Base-by-base conservation (phyloP, 2,329 filamentous ascomycete genomes). In the Coniochaeta hoffmannii region DNA sequence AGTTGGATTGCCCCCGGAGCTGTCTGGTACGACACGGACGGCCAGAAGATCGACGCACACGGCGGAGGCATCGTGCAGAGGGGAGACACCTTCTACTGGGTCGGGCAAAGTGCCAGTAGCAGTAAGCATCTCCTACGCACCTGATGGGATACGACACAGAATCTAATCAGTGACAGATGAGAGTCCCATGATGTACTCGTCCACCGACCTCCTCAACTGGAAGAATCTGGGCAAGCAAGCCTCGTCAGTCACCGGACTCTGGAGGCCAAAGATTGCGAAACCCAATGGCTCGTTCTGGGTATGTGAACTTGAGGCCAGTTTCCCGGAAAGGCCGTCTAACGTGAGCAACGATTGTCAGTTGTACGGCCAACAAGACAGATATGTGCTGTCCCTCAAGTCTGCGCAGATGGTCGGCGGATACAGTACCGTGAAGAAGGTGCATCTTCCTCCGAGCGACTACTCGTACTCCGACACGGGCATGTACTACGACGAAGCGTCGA, bases 381-480 rank as follows among this genome's bases (percentile, higher is more conserved):
- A 70, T 38, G 66, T 71, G 11, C 67, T 73, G 53, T 67, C 70
- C 4, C 63, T 73, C 0, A 65, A 66, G 44, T 71, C 69, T 3
- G 53, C 62, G 7, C 54, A 64, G 8, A 64, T 69, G 52, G 58
- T 63, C 22, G 67, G 67, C 0, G 66, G 65, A 4, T 73, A 73
- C 41, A 55, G 53, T 7, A 61, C 68, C 34, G 62, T 63, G 2
- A 61, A 63, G 10, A 71, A 70, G 53, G 68, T 71, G 1, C 60
- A 66, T 24, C 62, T 73, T 1, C 71, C 71, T 4, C 71, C 71
- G 14, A 67, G 65, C 52, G 61, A 62, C 41, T 73, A 72, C 59
- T 65, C 66, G 1, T 73, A 73, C 55, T 70, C 68, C 1, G 71
- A 73, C 52, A 72, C 70, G 7, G 71, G 71, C 9, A 73, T 74